Evolutionary conservation across 371 early-diverging fungal genomes (phyloP).

Genomic region (Apophysomyces ossiformis): DNA sequence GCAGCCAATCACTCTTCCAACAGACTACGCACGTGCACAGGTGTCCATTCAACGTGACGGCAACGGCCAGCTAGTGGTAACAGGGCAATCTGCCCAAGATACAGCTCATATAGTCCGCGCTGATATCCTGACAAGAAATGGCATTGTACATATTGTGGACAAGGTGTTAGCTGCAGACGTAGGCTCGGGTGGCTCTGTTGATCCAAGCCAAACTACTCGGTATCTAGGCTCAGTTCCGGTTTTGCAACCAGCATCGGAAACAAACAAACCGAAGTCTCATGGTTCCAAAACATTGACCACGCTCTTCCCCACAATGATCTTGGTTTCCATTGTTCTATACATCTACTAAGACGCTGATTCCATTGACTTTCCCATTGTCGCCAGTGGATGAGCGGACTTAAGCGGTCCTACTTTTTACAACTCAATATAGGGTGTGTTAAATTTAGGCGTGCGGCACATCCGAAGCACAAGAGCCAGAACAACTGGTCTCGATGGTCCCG

Average conservation of each 20-base stretch:
- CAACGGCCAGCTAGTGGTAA: neutral
- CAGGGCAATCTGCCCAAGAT: neutral
- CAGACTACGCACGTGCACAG: neutral
- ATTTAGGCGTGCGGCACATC: slow-evolving; percentile 7
- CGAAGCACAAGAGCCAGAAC: neutral
- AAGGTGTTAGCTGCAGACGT: slow-evolving; percentile 12
- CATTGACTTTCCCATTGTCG: neutral
- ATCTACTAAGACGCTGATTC: neutral
- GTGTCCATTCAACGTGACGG: neutral
- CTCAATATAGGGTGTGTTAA: slow-evolving; percentile 2
- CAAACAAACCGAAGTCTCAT: slow-evolving; percentile 1
- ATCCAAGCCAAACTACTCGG: neutral
- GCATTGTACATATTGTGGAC: slow-evolving; percentile 31
- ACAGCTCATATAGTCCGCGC: slow-evolving; percentile 14
- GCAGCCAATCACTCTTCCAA: neutral
- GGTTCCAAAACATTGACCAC: neutral
- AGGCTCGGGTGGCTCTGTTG: neutral
- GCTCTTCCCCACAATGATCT: neutral
- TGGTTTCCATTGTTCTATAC: neutral
- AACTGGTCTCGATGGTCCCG: slow-evolving; percentile 1
- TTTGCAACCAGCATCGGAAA: slow-evolving; percentile 9
- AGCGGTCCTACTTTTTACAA: neutral
- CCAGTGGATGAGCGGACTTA: neutral
- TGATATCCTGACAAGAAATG: slow-evolving; percentile 26
- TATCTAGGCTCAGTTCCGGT: slow-evolving; percentile 4